These are phyloP conservation scores for Castanea sativa DNA, from an alignment of 306 rosid species.

Conservation along the genomic window DNA sequence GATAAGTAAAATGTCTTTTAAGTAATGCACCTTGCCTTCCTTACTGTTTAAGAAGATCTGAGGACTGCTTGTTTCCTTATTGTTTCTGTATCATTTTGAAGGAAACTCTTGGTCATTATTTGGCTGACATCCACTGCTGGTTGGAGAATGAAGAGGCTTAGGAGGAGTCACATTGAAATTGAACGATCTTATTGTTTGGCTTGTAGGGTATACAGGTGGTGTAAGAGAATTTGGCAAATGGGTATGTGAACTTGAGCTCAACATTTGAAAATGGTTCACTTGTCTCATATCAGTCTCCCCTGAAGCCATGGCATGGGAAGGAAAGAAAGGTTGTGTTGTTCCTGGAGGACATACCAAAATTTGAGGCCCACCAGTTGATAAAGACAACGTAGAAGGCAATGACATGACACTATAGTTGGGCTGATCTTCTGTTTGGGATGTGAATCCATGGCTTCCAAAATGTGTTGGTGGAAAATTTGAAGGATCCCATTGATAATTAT, in stretches of 20 bases:
- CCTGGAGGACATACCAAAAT: constrained; percentile 41
- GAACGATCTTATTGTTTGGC: constrained; percentile 42
- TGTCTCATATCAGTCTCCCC: constrained; percentile 53
- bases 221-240: constrained; percentile 19
- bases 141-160: constrained; percentile 30
- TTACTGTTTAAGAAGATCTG: not conserved
- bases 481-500: constrained; percentile 17
- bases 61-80: constrained; percentile 9
- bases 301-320: constrained; percentile 17
- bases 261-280: constrained; percentile 50
- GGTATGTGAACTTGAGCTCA: constrained; percentile 25
- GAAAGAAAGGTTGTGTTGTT: constrained; percentile 37
- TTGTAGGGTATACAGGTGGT: constrained; percentile 33
- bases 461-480: constrained; percentile 30
- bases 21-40: not conserved
- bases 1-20: constrained; percentile 10
- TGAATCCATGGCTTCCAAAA: constrained; percentile 38
- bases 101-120: constrained; percentile 39
- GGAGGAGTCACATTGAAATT: constrained; percentile 50
- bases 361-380: constrained; percentile 58
- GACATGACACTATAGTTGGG: constrained; percentile 44
- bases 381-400: constrained; percentile 59
- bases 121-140: constrained; percentile 36
- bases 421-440: constrained; percentile 44
- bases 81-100: constrained; percentile 34